Evolutionary conservation across 805 yeast genomes (phyloP).

Genomic region (Metschnikowia chrysomelidarum): DNA sequence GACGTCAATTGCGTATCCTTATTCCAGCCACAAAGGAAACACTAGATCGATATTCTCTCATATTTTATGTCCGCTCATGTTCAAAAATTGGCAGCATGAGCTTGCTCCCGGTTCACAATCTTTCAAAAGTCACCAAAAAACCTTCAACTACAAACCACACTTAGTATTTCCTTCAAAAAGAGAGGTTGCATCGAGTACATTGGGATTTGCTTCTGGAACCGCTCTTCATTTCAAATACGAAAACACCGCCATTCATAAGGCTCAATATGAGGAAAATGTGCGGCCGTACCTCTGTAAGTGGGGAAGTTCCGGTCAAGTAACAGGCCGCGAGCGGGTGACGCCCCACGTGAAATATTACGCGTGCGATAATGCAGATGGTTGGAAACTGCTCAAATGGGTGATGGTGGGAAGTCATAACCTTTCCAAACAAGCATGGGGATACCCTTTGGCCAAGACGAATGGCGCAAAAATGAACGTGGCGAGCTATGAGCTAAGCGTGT

Average conservation of each 20-base stretch:
- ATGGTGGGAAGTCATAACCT: conserved; percentile 72
- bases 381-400: conserved; percentile 60
- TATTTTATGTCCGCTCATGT: conserved; percentile 45
- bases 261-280: conserved; percentile 43
- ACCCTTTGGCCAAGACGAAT: conserved; percentile 18
- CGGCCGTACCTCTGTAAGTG: conserved; percentile 46
- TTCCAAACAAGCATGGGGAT: conserved; percentile 83
- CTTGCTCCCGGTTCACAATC: conserved; percentile 26
- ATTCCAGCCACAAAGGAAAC: conserved; percentile 20
- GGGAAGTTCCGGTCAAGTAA: conserved; percentile 24
- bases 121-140: conserved; percentile 21
- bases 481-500: conserved; percentile 41
- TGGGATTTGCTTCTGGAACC: conserved; percentile 49
- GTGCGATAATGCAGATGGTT: conserved; percentile 50
- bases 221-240: conserved; percentile 48
- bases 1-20: conserved; percentile 51
- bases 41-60: conserved; percentile 47
- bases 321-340: conserved; percentile 41
- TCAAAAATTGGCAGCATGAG: conserved; percentile 25
- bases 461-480: conserved; percentile 26
- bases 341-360: conserved; percentile 72
- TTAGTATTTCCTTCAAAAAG: conserved; percentile 46
- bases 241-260: conserved; percentile 18
- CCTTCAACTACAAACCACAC: conserved; percentile 30
- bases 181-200: conserved; percentile 37